Evolutionary conservation across 441 rosid genomes (phyloP), one percentile per base, ranked within the genome.

Genomic region (Erodium moschatum): DNA sequence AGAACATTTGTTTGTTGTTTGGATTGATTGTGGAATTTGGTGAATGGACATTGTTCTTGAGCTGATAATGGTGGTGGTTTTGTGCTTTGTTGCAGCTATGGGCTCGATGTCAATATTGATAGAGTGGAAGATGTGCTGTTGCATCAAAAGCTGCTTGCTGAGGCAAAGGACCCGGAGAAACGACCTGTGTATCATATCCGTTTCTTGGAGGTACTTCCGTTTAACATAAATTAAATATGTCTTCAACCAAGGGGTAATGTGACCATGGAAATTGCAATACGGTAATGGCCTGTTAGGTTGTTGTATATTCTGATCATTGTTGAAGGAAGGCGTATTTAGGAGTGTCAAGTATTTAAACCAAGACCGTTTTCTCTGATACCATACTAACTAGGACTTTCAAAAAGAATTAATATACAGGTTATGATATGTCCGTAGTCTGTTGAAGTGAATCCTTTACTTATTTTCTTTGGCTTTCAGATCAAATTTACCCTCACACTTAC

Each of bases 51-150:
- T 38, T 38, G 42, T 54, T 54, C 21, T 54, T 54, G 61, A 15
- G 61, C 16, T 54, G 61, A 54, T 52, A 13, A 16, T 52, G 60
- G 6, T 52, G 60, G 60, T 54, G 61, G 61, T 54, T 54, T 16
- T 54, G 61, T 54, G 61, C 61, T 24, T n/a, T 38, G 16, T 70
- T 2, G 67, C 83, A 88, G 91, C 73, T 88, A 88, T 75, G 83
- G 79, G 20, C 85, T 82, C 65, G 89, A 88, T 72, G 85, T 88
- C 75, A 85, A 88, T 78, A 73, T 88, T 86, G 91, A 85, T 73
- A 83, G 80, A 80, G 85, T 77, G 72, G 88, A 86, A 40, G 95
- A 86, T 78, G 84, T 88, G 60, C 52, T 88, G 70, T 56, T 88
- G 66, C 95, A 88, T 71, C 77, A 66, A 31, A 84, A 65, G 66